Evolutionary conservation across 306 rosid genomes (phyloP).

Genomic region (Geum urbanum): DNA sequence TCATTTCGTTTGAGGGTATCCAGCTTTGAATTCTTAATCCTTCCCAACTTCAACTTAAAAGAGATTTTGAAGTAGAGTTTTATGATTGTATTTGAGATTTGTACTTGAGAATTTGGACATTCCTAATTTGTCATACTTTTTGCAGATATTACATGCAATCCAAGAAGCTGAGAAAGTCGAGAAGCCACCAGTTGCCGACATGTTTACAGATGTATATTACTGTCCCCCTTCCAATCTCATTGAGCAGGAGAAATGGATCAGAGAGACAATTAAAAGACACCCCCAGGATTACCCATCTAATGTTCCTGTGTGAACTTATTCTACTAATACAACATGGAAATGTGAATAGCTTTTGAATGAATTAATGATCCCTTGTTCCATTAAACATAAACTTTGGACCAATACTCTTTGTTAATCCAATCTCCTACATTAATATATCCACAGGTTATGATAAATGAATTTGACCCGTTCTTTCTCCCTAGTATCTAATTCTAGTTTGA

Average conservation of each 20-base stretch:
- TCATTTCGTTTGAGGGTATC: neutral
- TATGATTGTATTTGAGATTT: neutral
- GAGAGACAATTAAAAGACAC: slow-evolving; percentile 53
- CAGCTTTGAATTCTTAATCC: neutral
- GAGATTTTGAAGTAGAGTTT: neutral
- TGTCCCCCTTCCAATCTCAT: slow-evolving; percentile 61
- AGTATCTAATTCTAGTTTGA: too few species aligned
- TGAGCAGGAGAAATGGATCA: slow-evolving; percentile 66
- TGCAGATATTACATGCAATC: slow-evolving; percentile 69
- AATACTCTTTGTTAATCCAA: neutral
- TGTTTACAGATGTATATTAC: slow-evolving; percentile 80
- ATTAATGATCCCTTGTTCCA: neutral
- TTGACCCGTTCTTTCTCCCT: too few species aligned
- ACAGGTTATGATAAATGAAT: neutral
- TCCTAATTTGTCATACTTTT: slow-evolving; percentile 26
- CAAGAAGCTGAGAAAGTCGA: slow-evolving; percentile 75
- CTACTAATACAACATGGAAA: neutral
- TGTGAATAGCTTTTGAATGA: neutral
- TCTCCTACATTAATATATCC: neutral
- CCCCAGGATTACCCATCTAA: slow-evolving; percentile 61
- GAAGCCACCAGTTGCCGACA: slow-evolving; percentile 68
- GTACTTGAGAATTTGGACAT: neutral
- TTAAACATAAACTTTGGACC: neutral
- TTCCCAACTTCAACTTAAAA: neutral
- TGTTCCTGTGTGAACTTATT: slow-evolving; percentile 39